Evolutionary conservation across 2,329 filamentous ascomycete genomes (phyloP), one percentile per base, ranked within the genome.

Genomic region (Penicillium capsulatum): DNA sequence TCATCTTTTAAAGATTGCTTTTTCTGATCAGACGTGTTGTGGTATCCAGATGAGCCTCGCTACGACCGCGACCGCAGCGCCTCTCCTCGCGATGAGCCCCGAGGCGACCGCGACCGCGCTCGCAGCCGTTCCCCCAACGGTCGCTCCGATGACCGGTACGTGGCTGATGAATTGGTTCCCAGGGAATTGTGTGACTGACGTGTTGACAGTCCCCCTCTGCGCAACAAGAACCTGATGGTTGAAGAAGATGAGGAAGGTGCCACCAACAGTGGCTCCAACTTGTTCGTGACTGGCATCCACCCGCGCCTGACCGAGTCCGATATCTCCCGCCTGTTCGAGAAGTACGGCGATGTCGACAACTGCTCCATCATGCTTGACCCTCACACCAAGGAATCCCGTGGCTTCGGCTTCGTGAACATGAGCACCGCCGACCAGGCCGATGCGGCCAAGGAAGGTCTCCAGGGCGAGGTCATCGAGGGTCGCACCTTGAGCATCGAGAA

Each of bases 291-390:
- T 50, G 92, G 92, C 57, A 98, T 98, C 53, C 89, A 97, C 67
- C 92, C 92, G 42, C 86, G 86, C 59, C 79, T 98, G 53, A 83
- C 79, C 33, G 92, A 98, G 68, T 79, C 83, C 11, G 92, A 97
- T 64, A 87, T 98, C 47, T 85, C 86, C 38, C 89, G 89, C 66
- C 83, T 98, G 53, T 98, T 98, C 63, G 89, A 96, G 72, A 98
- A 97, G 72, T 97, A 97, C 61, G 92, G 92, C 55, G 89, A 95
- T 64, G 92, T 98, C 36, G 91, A 97, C 73, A 97, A 94, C 72
- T 97, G 91, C 74, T 94, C 96, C 68, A 98, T 98, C 73, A 98
- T 98, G 92, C 82, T 91, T 61, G 92, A 98, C 64, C 92, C 92
- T 47, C 92, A 98, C 70, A 94, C 87, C 61, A 94, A 95, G 72